Percentiles rank a stretch among this genome's conserved stretches.
These are phyloP conservation scores for Clitoria ternatea DNA, from an alignment of 306 rosid genomes.

Conservation along the genomic window DNA sequence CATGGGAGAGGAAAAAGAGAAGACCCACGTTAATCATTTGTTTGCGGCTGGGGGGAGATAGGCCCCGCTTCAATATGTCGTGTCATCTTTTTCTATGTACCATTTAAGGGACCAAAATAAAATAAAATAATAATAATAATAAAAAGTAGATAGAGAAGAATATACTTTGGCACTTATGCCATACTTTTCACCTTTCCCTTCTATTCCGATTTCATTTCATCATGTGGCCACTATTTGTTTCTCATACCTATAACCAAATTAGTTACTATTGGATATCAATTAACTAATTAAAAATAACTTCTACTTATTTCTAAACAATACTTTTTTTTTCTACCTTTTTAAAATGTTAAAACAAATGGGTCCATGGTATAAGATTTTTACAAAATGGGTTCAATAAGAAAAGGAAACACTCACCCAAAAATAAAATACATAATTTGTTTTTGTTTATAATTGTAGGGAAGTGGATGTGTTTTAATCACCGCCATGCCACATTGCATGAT, in stretches of 20 bases:
- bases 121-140: too few species aligned
- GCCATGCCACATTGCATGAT: constrained; percentile 28
- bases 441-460: constrained; percentile 1
- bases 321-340: too few species aligned
- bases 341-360: too few species aligned
- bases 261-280: too few species aligned
- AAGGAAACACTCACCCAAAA: neutral
- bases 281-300: too few species aligned
- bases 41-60: neutral
- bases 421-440: neutral
- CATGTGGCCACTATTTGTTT: neutral
- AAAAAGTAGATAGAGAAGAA: neutral
- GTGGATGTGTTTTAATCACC: constrained; percentile 22
- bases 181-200: neutral
- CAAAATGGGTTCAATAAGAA: neutral
- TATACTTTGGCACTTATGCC: constrained; percentile 30
- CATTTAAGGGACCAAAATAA: neutral
- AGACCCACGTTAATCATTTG: constrained; percentile 11
- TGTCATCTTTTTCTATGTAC: neutral
- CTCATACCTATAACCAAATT: neutral
- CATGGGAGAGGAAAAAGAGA: neutral
- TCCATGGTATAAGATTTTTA: too few species aligned
- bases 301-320: too few species aligned
- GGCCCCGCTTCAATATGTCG: neutral
- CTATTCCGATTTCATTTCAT: neutral